These are phyloP conservation scores for Actinomortierella ambigua DNA, from an alignment of 371 early-diverging fungal species.

Conservation along the genomic window DNA sequence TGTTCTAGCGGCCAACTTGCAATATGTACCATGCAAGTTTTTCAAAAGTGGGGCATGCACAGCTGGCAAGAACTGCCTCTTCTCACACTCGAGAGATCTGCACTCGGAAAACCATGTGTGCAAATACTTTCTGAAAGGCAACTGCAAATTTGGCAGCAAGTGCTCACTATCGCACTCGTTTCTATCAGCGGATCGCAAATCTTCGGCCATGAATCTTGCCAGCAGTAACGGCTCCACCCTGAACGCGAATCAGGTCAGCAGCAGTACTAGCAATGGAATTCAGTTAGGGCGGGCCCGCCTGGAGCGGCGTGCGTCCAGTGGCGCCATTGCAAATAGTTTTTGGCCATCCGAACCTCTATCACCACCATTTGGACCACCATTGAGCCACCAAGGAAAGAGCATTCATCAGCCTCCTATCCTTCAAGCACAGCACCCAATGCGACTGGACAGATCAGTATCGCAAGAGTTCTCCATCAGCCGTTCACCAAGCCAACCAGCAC, in stretches of 20 bases:
- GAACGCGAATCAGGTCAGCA: too few species aligned
- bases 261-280: too few species aligned
- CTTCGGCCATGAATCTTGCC: conserved; percentile 13
- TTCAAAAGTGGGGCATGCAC: conserved; percentile 79
- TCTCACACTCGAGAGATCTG: conserved; percentile 73
- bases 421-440: conserved; percentile 9
- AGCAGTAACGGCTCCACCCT: too few species aligned
- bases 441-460: conserved; percentile 13
- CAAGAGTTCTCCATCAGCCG: conserved; percentile 27
- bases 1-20: conserved; percentile 45
- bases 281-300: conserved; percentile 14
- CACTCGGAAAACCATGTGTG: conserved; percentile 66
- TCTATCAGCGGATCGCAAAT: conserved; percentile 32
- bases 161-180: conserved; percentile 72
- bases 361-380: conserved; percentile 31
- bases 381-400: conserved; percentile 9
- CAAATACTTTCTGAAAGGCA: conserved; percentile 81
- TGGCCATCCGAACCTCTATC: conserved; percentile 42
- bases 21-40: conserved; percentile 85
- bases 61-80: conserved; percentile 77
- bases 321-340: conserved; percentile 27
- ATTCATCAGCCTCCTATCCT: too few species aligned
- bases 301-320: conserved; percentile 33
- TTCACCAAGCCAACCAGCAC: conserved; percentile 19
- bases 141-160: conserved; percentile 81